Base-by-base conservation (phyloP, 257 asterid genomes). In the Forsythia suspensa region DNA sequence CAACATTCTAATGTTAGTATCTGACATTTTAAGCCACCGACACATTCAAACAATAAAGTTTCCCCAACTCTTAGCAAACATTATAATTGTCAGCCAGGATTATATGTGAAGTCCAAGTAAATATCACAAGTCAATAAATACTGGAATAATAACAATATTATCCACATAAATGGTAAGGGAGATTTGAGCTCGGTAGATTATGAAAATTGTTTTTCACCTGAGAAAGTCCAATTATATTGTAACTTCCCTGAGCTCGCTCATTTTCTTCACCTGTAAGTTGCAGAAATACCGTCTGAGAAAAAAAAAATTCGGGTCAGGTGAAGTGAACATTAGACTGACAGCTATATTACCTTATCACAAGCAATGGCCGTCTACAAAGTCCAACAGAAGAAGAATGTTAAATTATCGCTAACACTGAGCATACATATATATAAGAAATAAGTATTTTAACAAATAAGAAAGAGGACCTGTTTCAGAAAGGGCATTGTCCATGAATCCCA, bases 401-500 rank as follows among this genome's bases (percentile, higher is more conserved):
- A 82, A 41, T 67, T 38, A 42, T 55, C 16, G 65, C n/a, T 43
- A 41, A 36, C 21, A 18, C 5, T 48, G 70, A 43, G 72, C 57
- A 79, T 40, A 15, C 59, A 24, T 55, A 75, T 71, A 48, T 75
- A 68, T 51, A 71, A 76, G 43, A 55, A 59, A 61, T 61, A 3
- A 69, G 42, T 2, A 70, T 24, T 61, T n/a, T 78, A 77, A 63
- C 20, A 39, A 43, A 68, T 78, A 55, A 73, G 73, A 73, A 65
- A 18, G 3, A 21, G 41, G 69, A 93, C 98, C 94, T 93, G 98
- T 80, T 90, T 78, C 9, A 76, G 11, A 44, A 93, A 89, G 52
- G 97, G 94, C 92, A 90, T 85, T 4, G 95, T 90, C 98, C 98
- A 94, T 40, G 98, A 92, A 87, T 92, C 97, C 89, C 92, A 85